These are phyloP conservation scores for Elsinoe batatas DNA, from an alignment of 2,329 filamentous ascomycete genomes.

Conservation along the genomic window DNA sequence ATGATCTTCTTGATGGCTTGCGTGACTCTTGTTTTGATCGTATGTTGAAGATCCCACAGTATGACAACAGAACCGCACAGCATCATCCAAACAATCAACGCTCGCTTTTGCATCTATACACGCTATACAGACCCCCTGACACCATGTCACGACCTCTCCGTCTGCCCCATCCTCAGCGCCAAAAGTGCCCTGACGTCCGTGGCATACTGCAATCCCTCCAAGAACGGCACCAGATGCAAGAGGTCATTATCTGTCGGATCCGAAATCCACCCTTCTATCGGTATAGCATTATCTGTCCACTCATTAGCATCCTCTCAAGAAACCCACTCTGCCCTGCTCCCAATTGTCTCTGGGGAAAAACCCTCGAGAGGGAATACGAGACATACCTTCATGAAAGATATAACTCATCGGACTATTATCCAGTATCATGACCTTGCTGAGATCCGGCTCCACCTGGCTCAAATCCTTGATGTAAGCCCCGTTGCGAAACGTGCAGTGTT, in stretches of 20 bases:
- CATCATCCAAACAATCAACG: not conserved
- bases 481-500: slow-evolving; percentile 92
- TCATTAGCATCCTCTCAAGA: not conserved
- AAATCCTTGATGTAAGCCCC: slow-evolving; percentile 98
- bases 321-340: too few species aligned
- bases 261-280: slow-evolving; percentile 98
- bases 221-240: slow-evolving; percentile 79
- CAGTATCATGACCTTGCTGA: slow-evolving; percentile 97
- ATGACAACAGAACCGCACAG: too few species aligned
- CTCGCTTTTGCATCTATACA: slow-evolving; percentile 3
- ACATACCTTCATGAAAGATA: slow-evolving; percentile 88
- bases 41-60: too few species aligned
- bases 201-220: slow-evolving; percentile 92
- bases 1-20: too few species aligned
- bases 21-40: too few species aligned
- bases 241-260: slow-evolving; percentile 96
- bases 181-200: slow-evolving; percentile 89
- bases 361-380: too few species aligned
- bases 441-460: slow-evolving; percentile 87
- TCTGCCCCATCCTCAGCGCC: slow-evolving; percentile 76
- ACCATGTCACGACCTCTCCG: slow-evolving; percentile 24
- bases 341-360: too few species aligned
- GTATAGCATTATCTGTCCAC: slow-evolving; percentile 86
- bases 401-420: slow-evolving; percentile 98
- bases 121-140: not conserved